These are phyloP conservation scores for Hamiltosporidium magnivora DNA, from an alignment of 371 early-diverging fungal genomes.

Conservation along the genomic window DNA sequence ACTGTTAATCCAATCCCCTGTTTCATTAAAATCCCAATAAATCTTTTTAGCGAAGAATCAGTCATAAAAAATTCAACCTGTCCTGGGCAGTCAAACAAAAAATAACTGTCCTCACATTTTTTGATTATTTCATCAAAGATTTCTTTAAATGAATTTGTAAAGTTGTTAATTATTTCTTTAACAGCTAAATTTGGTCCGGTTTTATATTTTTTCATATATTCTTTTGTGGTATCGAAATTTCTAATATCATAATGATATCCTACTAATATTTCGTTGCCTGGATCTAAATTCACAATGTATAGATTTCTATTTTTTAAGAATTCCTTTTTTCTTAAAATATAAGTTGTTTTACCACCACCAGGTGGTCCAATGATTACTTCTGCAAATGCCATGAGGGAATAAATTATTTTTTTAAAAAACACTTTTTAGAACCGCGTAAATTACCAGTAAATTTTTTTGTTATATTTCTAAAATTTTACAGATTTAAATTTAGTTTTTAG, in stretches of 20 bases:
- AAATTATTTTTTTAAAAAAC: neutral
- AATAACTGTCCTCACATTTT: conserved; percentile 13
- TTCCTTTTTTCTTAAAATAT: conserved; percentile 18
- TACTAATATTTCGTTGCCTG: conserved; percentile 15
- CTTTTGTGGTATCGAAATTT: neutral
- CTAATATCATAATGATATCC: conserved; percentile 10
- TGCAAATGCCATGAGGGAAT: conserved; percentile 21
- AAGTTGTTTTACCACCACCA: conserved; percentile 38
- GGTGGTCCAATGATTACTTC: conserved; percentile 42
- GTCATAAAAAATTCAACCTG: conserved; percentile 35
- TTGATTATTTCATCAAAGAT: conserved; percentile 17
- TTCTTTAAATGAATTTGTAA: conserved; percentile 6
- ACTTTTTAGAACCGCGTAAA: too few species aligned
- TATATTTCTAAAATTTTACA: too few species aligned
- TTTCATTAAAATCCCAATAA: conserved; percentile 9
- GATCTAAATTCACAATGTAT: conserved; percentile 29
- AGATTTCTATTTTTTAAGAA: conserved; percentile 21
- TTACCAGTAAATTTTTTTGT: too few species aligned
- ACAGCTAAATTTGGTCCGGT: conserved; percentile 30
- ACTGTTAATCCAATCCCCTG: conserved; percentile 19
- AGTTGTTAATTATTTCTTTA: conserved; percentile 21
- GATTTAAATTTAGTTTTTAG: too few species aligned
- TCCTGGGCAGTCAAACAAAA: conserved; percentile 38
- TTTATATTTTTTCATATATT: conserved; percentile 14
- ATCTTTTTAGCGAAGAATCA: conserved; percentile 1